phyloP scores from a whole-genome alignment of 1,139 yeast species.

The Zygoascus meyerae region DNA sequence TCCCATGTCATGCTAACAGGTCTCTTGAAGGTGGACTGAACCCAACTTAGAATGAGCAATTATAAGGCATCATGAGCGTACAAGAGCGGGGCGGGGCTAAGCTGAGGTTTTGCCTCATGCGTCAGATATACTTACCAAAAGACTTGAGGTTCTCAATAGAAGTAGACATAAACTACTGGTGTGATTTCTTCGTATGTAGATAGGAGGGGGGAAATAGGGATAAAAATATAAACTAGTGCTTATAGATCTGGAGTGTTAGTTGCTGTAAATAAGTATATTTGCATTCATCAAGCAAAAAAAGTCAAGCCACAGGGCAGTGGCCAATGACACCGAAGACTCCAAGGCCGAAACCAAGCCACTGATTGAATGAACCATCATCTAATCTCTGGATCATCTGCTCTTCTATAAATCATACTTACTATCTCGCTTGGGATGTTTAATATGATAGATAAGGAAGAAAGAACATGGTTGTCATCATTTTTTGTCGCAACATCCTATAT shows the following conservation, averaged over 20 bases:
- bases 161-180: conserved; percentile 38
- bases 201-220: neutral
- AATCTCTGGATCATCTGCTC: too few relatives aligned
- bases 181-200: neutral
- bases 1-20: too few relatives aligned
- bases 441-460: neutral
- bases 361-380: neutral
- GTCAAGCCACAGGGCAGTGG: too few relatives aligned
- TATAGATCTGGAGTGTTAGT: neutral
- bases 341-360: neutral
- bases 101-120: too few relatives aligned
- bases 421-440: neutral
- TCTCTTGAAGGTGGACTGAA: too few relatives aligned
- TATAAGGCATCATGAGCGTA: too few relatives aligned
- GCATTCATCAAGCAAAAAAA: too few relatives aligned
- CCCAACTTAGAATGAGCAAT: too few relatives aligned
- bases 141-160: conserved; percentile 97
- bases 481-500: neutral
- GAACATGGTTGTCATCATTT: conserved; percentile 3
- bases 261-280: too few relatives aligned
- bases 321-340: too few relatives aligned
- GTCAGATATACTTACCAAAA: conserved; percentile 68
- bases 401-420: neutral
- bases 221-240: conserved; percentile 3
- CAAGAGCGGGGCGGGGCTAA: too few relatives aligned